Evolutionary conservation across 2,329 filamentous ascomycete species (phyloP).

Genomic region (Hawksworthiomyces lignivorus): DNA sequence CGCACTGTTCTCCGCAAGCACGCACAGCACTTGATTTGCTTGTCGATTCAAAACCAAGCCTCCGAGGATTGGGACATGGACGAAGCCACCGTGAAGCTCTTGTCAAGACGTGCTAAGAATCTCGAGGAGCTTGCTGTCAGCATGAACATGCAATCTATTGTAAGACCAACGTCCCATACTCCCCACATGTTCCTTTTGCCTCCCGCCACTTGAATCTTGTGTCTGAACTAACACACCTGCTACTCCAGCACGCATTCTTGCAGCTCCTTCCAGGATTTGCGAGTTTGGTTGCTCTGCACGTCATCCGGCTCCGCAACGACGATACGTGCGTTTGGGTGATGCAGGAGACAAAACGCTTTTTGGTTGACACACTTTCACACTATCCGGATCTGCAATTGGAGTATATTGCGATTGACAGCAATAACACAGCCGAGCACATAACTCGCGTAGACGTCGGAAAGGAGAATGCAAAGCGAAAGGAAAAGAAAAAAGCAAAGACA

Average conservation of each 20-base stretch:
- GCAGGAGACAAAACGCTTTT: slow-evolving; percentile 49
- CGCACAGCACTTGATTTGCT: slow-evolving; percentile 40
- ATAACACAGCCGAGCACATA: slow-evolving; percentile 41
- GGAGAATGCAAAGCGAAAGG: slow-evolving; percentile 24
- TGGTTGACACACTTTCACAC: slow-evolving; percentile 50
- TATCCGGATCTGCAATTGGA: slow-evolving; percentile 48
- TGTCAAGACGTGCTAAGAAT: slow-evolving; percentile 40
- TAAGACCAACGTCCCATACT: too few relatives aligned
- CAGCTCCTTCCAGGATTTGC: slow-evolving; percentile 46
- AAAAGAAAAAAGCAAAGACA: slow-evolving; percentile 17
- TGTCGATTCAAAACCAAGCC: slow-evolving; percentile 54
- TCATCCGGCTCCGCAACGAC: slow-evolving; percentile 45
- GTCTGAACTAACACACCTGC: background rate
- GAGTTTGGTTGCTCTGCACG: slow-evolving; percentile 47
- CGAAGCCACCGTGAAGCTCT: slow-evolving; percentile 44
- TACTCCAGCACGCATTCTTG: slow-evolving; percentile 50
- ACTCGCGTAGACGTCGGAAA: slow-evolving; percentile 22
- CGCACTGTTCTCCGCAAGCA: slow-evolving; percentile 51
- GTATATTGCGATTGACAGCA: slow-evolving; percentile 48
- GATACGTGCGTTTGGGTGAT: slow-evolving; percentile 50
- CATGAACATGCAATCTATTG: slow-evolving; percentile 46
- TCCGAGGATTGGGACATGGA: slow-evolving; percentile 50
- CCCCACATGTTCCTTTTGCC: too few relatives aligned
- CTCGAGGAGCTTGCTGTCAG: slow-evolving; percentile 50
- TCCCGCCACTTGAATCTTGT: too few relatives aligned